Evolutionary conservation across 2,329 filamentous ascomycete genomes (phyloP), one percentile per base, ranked within the genome.

Genomic region (Aureobasidium uvarum): DNA sequence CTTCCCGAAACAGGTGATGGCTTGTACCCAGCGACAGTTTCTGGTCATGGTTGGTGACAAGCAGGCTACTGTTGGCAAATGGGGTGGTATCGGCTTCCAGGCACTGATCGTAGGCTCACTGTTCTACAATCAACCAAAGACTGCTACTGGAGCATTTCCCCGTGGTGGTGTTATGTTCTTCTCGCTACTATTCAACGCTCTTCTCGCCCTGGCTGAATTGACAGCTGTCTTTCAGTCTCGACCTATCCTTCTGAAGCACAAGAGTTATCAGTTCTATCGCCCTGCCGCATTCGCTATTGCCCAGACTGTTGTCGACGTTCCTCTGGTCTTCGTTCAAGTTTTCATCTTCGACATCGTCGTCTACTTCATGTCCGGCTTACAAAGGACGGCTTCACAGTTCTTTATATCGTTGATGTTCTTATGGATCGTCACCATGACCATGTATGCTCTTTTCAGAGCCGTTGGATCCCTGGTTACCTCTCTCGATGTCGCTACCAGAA

Each of bases 31-130:
- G 75, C 86, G 92, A 5, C 91, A 96, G 74, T 95, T 92, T 74
- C 81, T 89, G 60, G 87, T 96, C 71, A 95, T 95, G 79, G 88
- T 91, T 80, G 91, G 96, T 75, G 91, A 96, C 74, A 89, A 88
- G 66, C 89, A 93, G 72, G 86, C 87, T n/a, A 81, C 96, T 6
- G 79, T 82, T 16, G 85, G 95, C 36, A 88, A 88, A 1, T 95
- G 90, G 90, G 76, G 83, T 46, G 87, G 85, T 0, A 84, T 83
- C 8, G 87, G 93, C 70, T 80, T 91, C 70, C 87, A 94, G 69
- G 91, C 89, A 16, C 87, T 96, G 66, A 85, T 96, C 28, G 81
- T 91, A 52, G 92, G 91, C 70, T 92, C 90, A 0, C 86, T 95
- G 4, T 96, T 89, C 81, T 82, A 92, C 66, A 81, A 91, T 41